phyloP scores from a whole-genome alignment of 2,329 filamentous ascomycete genomes.

The Elsinoe australis region DNA sequence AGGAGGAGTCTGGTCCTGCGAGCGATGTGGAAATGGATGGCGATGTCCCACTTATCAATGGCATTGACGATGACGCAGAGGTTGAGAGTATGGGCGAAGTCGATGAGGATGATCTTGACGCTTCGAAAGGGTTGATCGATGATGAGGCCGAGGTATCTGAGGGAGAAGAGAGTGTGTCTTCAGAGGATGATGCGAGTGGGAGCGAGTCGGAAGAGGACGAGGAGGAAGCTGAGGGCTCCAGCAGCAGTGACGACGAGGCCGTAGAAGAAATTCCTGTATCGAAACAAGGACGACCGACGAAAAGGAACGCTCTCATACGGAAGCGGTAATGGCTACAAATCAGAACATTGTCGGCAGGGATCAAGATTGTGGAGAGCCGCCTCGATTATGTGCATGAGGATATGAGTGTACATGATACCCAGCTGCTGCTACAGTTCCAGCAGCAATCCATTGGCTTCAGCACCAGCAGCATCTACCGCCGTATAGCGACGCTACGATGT shows the following conservation, averaged over 20 bases:
- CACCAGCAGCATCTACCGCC: neutral
- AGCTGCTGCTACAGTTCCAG: neutral
- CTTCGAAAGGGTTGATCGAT: slow-evolving; percentile 39
- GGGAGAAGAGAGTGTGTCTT: slow-evolving; percentile 41
- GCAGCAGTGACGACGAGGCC: slow-evolving; percentile 20
- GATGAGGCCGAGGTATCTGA: slow-evolving; percentile 46
- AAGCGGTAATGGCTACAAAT: slow-evolving; percentile 22
- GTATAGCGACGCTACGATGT: neutral
- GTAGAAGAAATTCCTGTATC: slow-evolving; percentile 12
- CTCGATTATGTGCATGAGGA: slow-evolving; percentile 27
- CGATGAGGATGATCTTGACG: slow-evolving; percentile 23
- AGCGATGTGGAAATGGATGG: slow-evolving; percentile 20
- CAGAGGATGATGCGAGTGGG: slow-evolving; percentile 34
- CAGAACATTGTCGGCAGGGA: slow-evolving; percentile 14
- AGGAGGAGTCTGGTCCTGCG: slow-evolving; percentile 29
- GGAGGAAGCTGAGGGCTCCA: slow-evolving; percentile 27
- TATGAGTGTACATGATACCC: slow-evolving; percentile 26
- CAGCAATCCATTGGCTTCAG: neutral
- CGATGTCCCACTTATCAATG: slow-evolving; percentile 21
- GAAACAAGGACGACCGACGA: slow-evolving; percentile 20
- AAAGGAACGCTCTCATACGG: slow-evolving; percentile 21
- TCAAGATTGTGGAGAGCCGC: too few species aligned
- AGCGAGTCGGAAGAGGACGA: slow-evolving; percentile 41
- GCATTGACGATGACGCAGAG: slow-evolving; percentile 20
- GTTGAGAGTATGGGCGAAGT: slow-evolving; percentile 16